These are phyloP conservation scores for Oligophagozyma castellii DNA, from an alignment of 1,139 yeast genomes.

Conservation along the genomic window DNA sequence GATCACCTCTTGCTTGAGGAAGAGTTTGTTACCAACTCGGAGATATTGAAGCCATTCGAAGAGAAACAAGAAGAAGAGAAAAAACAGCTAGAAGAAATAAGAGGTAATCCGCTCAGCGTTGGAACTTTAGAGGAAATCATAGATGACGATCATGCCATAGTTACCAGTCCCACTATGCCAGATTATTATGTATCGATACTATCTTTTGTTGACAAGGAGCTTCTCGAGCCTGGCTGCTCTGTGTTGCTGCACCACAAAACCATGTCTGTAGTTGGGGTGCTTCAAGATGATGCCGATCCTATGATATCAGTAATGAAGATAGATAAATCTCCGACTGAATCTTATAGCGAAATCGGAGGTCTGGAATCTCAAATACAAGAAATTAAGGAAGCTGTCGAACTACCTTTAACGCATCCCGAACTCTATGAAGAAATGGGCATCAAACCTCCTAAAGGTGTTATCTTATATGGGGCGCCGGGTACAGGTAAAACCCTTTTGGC, in stretches of 20 bases:
- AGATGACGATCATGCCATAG: constrained; percentile 98
- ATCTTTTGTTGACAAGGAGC: constrained; percentile 95
- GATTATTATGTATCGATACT: constrained; percentile 92
- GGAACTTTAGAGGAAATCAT: constrained; percentile 95
- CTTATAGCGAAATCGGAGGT: constrained; percentile 97
- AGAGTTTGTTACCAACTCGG: constrained; percentile 91
- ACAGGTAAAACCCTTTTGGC: constrained; percentile 96
- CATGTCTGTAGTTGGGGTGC: constrained; percentile 85
- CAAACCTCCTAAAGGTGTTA: constrained; percentile 98
- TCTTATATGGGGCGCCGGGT: constrained; percentile 97
- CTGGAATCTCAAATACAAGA: constrained; percentile 93
- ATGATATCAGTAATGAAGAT: constrained; percentile 96
- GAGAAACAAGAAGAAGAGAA: constrained; percentile 95
- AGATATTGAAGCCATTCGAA: constrained; percentile 88
- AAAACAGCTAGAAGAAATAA: constrained; percentile 83
- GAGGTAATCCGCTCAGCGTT: constrained; percentile 94
- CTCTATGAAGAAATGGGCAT: constrained; percentile 98
- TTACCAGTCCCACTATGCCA: constrained; percentile 89
- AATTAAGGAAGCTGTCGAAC: constrained; percentile 93
- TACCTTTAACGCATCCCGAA: constrained; percentile 96
- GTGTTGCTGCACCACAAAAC: constrained; percentile 92
- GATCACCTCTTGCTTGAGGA: constrained; percentile 92
- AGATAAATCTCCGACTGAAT: constrained; percentile 93
- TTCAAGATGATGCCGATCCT: constrained; percentile 96
- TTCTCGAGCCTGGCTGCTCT: constrained; percentile 96